A percentile compares a stretch with the other conserved stretches of the same genome.
Conservation (phyloP, 2,329 filamentous ascomycete species). For the Lecanicillium sp. region DNA sequence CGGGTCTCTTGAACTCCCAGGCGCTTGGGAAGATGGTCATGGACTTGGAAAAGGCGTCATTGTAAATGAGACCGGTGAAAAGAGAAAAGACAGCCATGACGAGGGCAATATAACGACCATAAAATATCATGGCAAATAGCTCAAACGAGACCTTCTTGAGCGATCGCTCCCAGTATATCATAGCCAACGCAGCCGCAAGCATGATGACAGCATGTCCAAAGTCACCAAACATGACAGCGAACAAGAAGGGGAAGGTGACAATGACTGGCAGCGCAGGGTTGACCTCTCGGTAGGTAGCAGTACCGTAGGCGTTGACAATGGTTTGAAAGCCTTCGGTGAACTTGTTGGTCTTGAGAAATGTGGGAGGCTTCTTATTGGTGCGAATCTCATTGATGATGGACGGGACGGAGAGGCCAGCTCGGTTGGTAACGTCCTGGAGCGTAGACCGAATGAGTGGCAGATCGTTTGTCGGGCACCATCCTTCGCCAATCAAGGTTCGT, state of each 20-base stretch:
- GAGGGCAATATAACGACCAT: conserved; percentile 95
- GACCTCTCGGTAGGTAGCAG: conserved; percentile 92
- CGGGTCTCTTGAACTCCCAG: conserved; percentile 71
- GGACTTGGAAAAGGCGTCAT: conserved; percentile 92
- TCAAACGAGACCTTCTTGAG: conserved; percentile 90
- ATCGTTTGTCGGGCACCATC: conserved; percentile 92
- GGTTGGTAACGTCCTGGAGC: conserved; percentile 91
- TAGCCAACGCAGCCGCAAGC: conserved; percentile 70
- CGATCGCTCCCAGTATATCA: conserved; percentile 95
- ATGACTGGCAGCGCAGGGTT: conserved; percentile 94
- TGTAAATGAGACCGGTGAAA: conserved; percentile 96
- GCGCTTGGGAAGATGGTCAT: conserved; percentile 82
- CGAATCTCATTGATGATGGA: conserved; percentile 98
- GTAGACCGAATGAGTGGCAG: conserved; percentile 84
- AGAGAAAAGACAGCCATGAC: conserved; percentile 98
- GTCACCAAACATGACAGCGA: conserved; percentile 99
- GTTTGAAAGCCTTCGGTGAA: conserved; percentile 98
- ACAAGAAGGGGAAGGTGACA: conserved; percentile 98
- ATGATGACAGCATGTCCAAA: conserved; percentile 90
- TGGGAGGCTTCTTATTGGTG: conserved; percentile 95
- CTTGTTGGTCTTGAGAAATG: conserved; percentile 96
- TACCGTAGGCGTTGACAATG: conserved; percentile 97
- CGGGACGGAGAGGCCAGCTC: conserved; percentile 90
- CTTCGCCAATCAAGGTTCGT: conserved; percentile 94
- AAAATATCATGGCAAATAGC: conserved; percentile 96